Evolutionary conservation across 441 rosid genomes (phyloP).

Genomic region (Populus tomentosa): DNA sequence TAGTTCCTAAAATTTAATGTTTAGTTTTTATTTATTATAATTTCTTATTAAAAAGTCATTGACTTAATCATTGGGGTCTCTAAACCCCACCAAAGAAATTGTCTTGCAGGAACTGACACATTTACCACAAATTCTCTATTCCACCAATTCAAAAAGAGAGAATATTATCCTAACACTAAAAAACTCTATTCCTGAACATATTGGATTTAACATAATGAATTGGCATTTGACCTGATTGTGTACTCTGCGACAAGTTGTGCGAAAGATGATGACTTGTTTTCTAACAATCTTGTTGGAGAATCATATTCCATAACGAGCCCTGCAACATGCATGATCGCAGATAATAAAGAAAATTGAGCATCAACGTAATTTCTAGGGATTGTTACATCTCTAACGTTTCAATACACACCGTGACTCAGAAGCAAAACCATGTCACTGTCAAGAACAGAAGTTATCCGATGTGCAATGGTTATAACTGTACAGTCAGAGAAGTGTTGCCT

Average conservation of each 20-base stretch:
- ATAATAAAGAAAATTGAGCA: not conserved
- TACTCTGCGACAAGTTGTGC: conserved; percentile 72
- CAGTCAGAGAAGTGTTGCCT: conserved; percentile 60
- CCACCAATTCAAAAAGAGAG: too few species aligned
- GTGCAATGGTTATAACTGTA: conserved; percentile 79
- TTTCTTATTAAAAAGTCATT: too few species aligned
- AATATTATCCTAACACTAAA: too few species aligned
- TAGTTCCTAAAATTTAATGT: too few species aligned
- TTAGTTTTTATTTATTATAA: too few species aligned
- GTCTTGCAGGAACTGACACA: too few species aligned
- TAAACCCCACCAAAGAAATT: too few species aligned
- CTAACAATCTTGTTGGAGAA: conserved; percentile 51
- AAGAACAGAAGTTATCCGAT: conserved; percentile 75
- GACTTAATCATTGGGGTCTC: too few species aligned
- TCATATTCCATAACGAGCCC: conserved; percentile 63
- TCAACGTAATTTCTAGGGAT: not conserved
- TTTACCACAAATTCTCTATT: too few species aligned
- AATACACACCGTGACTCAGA: conserved; percentile 54
- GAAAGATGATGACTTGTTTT: conserved; percentile 64
- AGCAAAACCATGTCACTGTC: conserved; percentile 81
- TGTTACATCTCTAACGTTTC: not conserved
- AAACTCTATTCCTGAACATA: too few species aligned
- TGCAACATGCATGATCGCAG: conserved; percentile 10
- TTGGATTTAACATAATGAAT: too few species aligned
- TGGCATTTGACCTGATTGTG: conserved; percentile 45